Evolutionary conservation across 352 stramenopile genomes (phyloP), one percentile per base, ranked within the genome.

Genomic region (Phytophthora citrophthora): DNA sequence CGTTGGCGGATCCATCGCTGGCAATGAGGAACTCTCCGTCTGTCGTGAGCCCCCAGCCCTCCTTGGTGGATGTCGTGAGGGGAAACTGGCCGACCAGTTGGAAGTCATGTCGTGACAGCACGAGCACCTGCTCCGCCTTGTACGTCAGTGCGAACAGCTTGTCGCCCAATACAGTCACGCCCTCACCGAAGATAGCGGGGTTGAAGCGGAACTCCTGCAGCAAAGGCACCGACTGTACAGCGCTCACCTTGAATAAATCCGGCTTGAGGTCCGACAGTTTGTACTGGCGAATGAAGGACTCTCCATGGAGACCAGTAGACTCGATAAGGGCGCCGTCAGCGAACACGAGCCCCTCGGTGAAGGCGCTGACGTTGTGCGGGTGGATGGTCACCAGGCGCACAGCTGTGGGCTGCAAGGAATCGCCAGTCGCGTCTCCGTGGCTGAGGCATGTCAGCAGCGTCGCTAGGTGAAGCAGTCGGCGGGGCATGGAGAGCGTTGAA

Each of bases 41-140:
- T 11, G 82, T 93, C 3, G 88, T 92, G 59, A 97, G 86, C 44
- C 90, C 90, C 90, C 90, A 97, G 54, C 90, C 90, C 81, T 97
- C 86, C n/a, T 79, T 83, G 9, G 79, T 96, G 38, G 69, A 80
- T 36, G 90, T 97, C 34, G 69, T 71, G 44, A 95, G 77, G 18
- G 79, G 70, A 34, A 88, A 84, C 38, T 65, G 70, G 38, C 60
- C 64, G 36, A 89, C 55, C 36, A 91, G 68, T 45, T 69, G 55
- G 39, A 96, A 89, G 9, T 79, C 74, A 44, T 55, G 43, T 27
- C 79, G 72, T 23, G 88, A 86, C 24, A 96, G 67, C 67, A 80
- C 67, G 18, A 95, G 63, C 26, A 93, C 50, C 24, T 83, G 65
- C 45, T 91, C 60, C 34, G 70, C 64, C 62, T 90, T 86, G 83